Conservation (phyloP, 371 early-diverging fungal species). For the Blastocladiella emersonii region DNA sequence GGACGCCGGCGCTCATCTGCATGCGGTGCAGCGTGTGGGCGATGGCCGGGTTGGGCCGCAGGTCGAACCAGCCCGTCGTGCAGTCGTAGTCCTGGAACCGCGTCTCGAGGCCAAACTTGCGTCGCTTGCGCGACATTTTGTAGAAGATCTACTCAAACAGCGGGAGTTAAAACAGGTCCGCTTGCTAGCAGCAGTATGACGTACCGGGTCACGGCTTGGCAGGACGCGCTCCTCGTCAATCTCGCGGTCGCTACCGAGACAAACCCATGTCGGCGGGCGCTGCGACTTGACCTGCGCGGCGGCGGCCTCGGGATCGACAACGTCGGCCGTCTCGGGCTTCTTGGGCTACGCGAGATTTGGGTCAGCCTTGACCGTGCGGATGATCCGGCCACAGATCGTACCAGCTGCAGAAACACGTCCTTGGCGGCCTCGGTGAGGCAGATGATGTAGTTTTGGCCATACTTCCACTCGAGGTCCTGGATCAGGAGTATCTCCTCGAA, state of each 20-base stretch:
- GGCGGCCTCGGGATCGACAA: constrained; percentile 9
- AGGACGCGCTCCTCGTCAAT: constrained; percentile 29
- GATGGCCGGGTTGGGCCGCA: background rate
- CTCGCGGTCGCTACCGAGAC: constrained; percentile 36
- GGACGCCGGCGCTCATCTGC: constrained; percentile 23
- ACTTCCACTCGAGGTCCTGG: constrained; percentile 30
- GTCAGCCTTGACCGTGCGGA: too few species aligned
- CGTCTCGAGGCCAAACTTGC: constrained; percentile 27
- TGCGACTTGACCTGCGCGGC: constrained; percentile 10
- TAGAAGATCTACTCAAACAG: constrained; percentile 16
- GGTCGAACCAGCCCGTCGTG: background rate
- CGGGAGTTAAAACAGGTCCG: too few species aligned
- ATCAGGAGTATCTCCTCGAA: constrained; percentile 29
- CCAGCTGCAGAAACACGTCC: constrained; percentile 15
- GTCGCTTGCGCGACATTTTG: constrained; percentile 22
- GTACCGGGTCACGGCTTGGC: constrained; percentile 22
- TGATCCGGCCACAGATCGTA: too few species aligned
- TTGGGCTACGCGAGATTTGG: too few species aligned
- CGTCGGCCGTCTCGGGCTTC: too few species aligned
- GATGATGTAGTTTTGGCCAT: constrained; percentile 36
- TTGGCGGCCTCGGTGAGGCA: constrained; percentile 19
- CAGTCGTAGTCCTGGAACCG: background rate
- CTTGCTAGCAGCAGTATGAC: too few species aligned
- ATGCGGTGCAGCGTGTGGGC: constrained; percentile 13
- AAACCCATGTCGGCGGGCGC: constrained; percentile 23